Evolutionary conservation across 1,284 basidiomycete species (phyloP).

Genomic region (Malassezia slooffiae): DNA sequence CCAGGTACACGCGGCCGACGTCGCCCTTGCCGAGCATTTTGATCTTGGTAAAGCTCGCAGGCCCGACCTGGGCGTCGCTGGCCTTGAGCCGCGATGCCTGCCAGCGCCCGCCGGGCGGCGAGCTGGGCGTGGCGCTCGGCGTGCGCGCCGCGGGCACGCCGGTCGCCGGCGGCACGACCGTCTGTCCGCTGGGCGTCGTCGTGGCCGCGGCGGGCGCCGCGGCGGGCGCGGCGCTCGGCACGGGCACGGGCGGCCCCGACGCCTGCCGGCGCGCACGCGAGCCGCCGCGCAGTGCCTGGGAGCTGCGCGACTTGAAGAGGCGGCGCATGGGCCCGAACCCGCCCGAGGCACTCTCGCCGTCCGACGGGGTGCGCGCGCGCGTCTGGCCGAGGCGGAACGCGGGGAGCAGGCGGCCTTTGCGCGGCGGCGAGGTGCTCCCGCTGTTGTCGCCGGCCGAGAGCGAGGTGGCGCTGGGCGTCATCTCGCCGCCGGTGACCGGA

Average conservation of each 20-base stretch:
- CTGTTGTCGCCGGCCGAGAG: too few relatives aligned
- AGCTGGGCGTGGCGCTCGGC: background rate
- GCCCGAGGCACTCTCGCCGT: too few relatives aligned
- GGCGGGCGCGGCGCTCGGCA: background rate
- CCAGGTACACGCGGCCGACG: slow-evolving; percentile 45
- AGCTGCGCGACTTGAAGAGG: slow-evolving; percentile 15
- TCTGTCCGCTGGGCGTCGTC: too few relatives aligned
- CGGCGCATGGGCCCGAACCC: background rate
- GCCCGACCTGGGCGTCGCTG: slow-evolving; percentile 48
- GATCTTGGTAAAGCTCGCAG: slow-evolving; percentile 41
- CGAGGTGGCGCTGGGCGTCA: too few relatives aligned
- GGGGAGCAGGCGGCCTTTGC: slow-evolving; percentile 1
- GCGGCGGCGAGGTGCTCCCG: background rate
- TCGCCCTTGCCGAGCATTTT: slow-evolving; percentile 47
- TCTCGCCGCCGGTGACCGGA: too few relatives aligned
- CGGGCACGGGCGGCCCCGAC: slow-evolving; percentile 3
- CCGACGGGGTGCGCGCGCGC: background rate
- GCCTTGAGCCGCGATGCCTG: slow-evolving; percentile 61
- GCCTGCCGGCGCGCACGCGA: background rate
- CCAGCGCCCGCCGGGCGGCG: too few relatives aligned
- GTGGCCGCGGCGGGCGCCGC: too few relatives aligned
- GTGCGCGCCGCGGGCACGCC: background rate
- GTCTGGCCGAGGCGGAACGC: background rate
- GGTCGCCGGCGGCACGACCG: background rate
- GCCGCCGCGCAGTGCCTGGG: slow-evolving; percentile 3